Evolutionary conservation across 164 flowering plant genomes (phyloP), one percentile per base, ranked within the genome.

Genomic region (Magnolia officinalis): DNA sequence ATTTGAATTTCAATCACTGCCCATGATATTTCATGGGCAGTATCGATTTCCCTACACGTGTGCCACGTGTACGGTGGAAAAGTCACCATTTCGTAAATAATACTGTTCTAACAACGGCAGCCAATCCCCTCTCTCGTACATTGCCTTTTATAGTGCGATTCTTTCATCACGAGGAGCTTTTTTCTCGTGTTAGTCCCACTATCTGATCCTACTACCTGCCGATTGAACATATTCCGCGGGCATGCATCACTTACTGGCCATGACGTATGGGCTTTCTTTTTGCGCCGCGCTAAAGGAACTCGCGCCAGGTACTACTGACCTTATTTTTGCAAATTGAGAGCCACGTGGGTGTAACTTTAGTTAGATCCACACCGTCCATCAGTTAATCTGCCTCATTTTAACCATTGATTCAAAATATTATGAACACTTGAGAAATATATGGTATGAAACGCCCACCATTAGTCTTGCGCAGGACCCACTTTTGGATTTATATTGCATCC

Each of bases 111-210:
- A 55, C 13, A 55, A 11, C 61, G 61, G 10, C 61, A 2, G 13
- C 61, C 61, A 11, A 55, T 8, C 4, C 61, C 13, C 61, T 55
- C 13, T 55, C 61, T 55, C 61, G 13, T 11, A 55, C 61, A 11
- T 0, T 16, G 13, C 3, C 50, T 70, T 72, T 76, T 74, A 73
- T 71, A 51, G 77, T 63, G 13, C 74, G 80, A 75, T 78, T 81
- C 72, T 80, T 75, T 74, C 65, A 66, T 24, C 82, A 80, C 74
- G 81, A 65, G 80, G 77, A 78, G 75, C 81, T 75, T 77, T 82
- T 72, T 26, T 16, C 61, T 37, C 16, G 0, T 8, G 11, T 16
- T 11, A 11, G 61, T 2, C 61, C 61, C 61, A 55, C 61, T 55
- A 55, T 0, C 18, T 37, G 45, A 37, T 11, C 61, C 61, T 16